These are phyloP conservation scores for Stagonosporopsis chrysanthemi DNA, from an alignment of 2,329 filamentous ascomycete species.

Conservation along the genomic window DNA sequence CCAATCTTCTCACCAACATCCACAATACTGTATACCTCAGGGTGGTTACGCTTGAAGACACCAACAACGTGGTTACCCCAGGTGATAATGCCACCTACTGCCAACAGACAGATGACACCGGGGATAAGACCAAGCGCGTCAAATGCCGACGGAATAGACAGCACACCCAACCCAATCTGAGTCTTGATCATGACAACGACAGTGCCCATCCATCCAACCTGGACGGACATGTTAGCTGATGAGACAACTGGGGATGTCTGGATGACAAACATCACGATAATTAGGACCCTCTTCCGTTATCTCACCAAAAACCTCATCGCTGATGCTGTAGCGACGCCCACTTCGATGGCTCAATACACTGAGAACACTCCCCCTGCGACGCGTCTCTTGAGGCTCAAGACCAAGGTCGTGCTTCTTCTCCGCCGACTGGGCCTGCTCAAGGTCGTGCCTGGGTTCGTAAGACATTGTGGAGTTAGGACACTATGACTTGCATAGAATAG, in stretches of 20 bases:
- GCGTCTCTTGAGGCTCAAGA: constrained; percentile 11
- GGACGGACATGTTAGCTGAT: background rate
- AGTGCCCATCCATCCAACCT: constrained; percentile 29
- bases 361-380: constrained; percentile 12
- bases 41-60: constrained; percentile 60
- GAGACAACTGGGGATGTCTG: background rate
- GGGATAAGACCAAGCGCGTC: constrained; percentile 57
- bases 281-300: constrained; percentile 11
- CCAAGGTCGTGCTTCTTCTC: constrained; percentile 7
- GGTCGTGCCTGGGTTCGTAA: constrained; percentile 18
- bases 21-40: constrained; percentile 63
- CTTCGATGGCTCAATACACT: constrained; percentile 5
- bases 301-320: constrained; percentile 15
- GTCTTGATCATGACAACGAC: constrained; percentile 33
- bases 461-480: constrained; percentile 6
- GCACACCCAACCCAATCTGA: constrained; percentile 45
- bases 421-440: constrained; percentile 1
- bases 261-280: constrained; percentile 7
- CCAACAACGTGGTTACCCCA: constrained; percentile 59
- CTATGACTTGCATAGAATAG: background rate
- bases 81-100: constrained; percentile 53
- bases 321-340: constrained; percentile 2
- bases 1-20: constrained; percentile 62
- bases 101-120: constrained; percentile 52
- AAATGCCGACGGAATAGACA: constrained; percentile 57